Evolutionary conservation across 306 rosid species (phyloP).

Genomic region (Dryas octopetala): DNA sequence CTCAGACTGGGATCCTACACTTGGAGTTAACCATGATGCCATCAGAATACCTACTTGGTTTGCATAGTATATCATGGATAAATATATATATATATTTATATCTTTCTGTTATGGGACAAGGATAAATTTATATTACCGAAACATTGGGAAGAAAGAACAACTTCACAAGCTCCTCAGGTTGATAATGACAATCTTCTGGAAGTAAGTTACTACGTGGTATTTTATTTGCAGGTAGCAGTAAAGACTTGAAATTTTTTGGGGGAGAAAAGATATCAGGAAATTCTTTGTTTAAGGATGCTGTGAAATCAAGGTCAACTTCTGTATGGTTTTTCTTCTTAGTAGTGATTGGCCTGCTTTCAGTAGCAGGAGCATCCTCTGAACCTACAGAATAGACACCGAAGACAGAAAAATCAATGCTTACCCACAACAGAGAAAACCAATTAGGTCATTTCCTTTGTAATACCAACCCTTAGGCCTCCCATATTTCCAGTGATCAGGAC

Average conservation of each 20-base stretch:
- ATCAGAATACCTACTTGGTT: not conserved
- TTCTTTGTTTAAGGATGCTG: constrained; percentile 1
- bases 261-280: constrained; percentile 21
- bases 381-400: constrained; percentile 1
- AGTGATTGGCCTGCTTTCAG: not conserved
- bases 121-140: constrained; percentile 20
- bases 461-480: constrained; percentile 16
- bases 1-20: not conserved
- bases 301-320: constrained; percentile 20
- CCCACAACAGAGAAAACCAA: not conserved
- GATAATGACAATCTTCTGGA: constrained; percentile 34
- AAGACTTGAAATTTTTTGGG: constrained; percentile 16
- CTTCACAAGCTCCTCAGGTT: constrained; percentile 30
- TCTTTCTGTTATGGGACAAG: not conserved
- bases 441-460: not conserved
- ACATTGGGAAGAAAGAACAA: constrained; percentile 36
- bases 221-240: constrained; percentile 21
- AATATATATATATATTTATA: too few relatives aligned
- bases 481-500: constrained; percentile 37
- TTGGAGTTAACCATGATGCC: not conserved
- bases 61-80: not conserved
- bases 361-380: constrained; percentile 12
- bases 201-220: constrained; percentile 10
- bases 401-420: constrained; percentile 3
- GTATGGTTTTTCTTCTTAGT: not conserved